Evolutionary conservation across 1,284 basidiomycete species (phyloP), one percentile per base, ranked within the genome.

Genomic region (Rhodofomes roseus): DNA sequence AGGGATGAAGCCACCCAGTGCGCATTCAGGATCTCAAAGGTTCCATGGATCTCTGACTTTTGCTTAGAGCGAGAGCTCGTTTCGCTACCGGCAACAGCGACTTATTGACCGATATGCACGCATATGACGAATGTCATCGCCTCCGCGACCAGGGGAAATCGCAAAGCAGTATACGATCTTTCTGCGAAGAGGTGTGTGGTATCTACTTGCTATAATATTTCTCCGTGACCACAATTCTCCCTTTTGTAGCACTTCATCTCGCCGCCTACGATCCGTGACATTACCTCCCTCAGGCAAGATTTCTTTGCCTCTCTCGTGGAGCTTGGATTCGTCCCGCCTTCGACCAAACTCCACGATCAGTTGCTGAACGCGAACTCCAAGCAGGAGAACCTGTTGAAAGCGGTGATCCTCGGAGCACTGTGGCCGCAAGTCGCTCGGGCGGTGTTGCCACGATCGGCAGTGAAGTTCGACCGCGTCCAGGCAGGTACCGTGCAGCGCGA

Each of bases 81-180:
- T 95, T 95, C 67, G 76, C 83, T 9, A 80, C 77, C 12, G 88
- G 80, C n/a, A 86, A 89, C 60, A 96, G 93, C 64, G 96, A 98
- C 69, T 79, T 98, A 5, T 76, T 98, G 29, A 94, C 93, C 0
- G 91, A 95, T 66, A 81, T 86, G 7, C 79, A 84, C 50, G 93
- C 93, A 0, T 96, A 90, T 69, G 80, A 90, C 37, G 82, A 88
- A 62, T 92, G 84, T 62, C 73, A 81, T 50, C 75, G 75, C 46
- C 70, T 92, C 53, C 81, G 82, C 16, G 69, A 74, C 8, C 78
- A 83, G 55, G 79, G 82, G 2, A 78, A 80, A 54, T 71, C 81
- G 6, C 76, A 80, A 31, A 66, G 76, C 54, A 74, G 78, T 25
- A 74, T 92, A 27, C 76, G 80, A 43, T 68, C 73, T 6, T 97